Conservation (phyloP, 768 basidiomycete genomes). For the Pleurotus citrinopileatus region DNA sequence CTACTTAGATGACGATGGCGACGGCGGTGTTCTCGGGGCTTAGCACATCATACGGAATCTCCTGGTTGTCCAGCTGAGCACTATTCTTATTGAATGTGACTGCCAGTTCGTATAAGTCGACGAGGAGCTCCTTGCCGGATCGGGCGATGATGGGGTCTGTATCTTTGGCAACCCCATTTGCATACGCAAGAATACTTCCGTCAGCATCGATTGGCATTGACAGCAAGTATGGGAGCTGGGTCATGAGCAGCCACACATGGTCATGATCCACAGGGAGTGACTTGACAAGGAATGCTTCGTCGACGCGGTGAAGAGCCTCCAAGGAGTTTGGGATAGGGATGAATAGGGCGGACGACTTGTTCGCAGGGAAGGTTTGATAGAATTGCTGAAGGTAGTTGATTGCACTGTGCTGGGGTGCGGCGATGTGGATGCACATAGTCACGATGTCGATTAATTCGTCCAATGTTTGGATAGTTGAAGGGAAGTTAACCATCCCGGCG, state of each 20-base stretch:
- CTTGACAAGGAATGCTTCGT: conserved; percentile 18
- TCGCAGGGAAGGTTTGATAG: conserved; percentile 28
- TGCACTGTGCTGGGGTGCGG: conserved; percentile 28
- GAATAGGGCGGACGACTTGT: conserved; percentile 25
- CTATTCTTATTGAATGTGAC: conserved; percentile 16
- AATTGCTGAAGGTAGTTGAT: conserved; percentile 32
- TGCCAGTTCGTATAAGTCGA: conserved; percentile 17
- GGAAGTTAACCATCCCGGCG: conserved; percentile 23
- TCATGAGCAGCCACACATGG: conserved; percentile 25
- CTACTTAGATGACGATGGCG: conserved; percentile 23
- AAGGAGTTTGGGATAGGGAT: conserved; percentile 20
- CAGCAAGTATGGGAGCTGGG: conserved; percentile 26
- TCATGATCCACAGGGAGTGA: conserved; percentile 21
- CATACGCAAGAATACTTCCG: conserved; percentile 22
- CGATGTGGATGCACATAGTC: conserved; percentile 31
- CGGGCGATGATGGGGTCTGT: conserved; percentile 10
- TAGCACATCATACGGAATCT: conserved; percentile 25
- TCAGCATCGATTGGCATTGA: conserved; percentile 21
- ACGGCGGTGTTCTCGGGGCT: conserved; percentile 22
- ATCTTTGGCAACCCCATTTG: conserved; percentile 9
- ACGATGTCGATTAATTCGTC: conserved; percentile 24
- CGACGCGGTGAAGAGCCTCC: conserved; percentile 15
- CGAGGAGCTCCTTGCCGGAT: conserved; percentile 22
- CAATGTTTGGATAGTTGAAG: conserved; percentile 19
- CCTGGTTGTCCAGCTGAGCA: conserved; percentile 24